Conservation (phyloP, 2,329 filamentous ascomycete species). For the Exophiala dermatitidis region DNA sequence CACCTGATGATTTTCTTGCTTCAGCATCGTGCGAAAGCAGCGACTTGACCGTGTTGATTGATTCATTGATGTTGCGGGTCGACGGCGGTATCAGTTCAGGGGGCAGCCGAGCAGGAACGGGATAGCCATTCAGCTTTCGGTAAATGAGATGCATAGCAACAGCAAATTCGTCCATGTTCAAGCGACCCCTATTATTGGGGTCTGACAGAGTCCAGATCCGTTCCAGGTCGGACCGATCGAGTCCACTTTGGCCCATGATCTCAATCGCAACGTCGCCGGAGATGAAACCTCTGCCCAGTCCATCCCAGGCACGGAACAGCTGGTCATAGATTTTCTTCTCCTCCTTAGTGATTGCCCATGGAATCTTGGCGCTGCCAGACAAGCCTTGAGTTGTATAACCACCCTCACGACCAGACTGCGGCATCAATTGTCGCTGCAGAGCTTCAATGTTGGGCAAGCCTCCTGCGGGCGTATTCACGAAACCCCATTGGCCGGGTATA, state of each 20-base stretch:
- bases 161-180: constrained; percentile 95
- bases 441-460: constrained; percentile 92
- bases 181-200: constrained; percentile 83
- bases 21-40: constrained; percentile 86
- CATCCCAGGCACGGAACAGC: constrained; percentile 94
- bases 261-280: constrained; percentile 89
- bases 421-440: constrained; percentile 92
- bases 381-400: constrained; percentile 78
- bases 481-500: constrained; percentile 90
- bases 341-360: constrained; percentile 97
- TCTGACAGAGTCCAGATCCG: constrained; percentile 92
- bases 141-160: constrained; percentile 99
- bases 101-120: constrained; percentile 76
- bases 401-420: constrained; percentile 83
- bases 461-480: constrained; percentile 84
- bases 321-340: constrained; percentile 96
- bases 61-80: constrained; percentile 84
- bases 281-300: constrained; percentile 85
- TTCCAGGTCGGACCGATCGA: constrained; percentile 85
- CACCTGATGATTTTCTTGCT: constrained; percentile 77
- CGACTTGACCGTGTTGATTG: constrained; percentile 86
- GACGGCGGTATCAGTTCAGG: constrained; percentile 91
- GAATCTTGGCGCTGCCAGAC: constrained; percentile 88
- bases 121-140: constrained; percentile 91
- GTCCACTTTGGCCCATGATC: constrained; percentile 90